A percentile compares a stretch with the other conserved stretches of the same genome.
Conservation (phyloP, 1,139 yeast genomes). For the Lodderomyces jiufengensis region DNA sequence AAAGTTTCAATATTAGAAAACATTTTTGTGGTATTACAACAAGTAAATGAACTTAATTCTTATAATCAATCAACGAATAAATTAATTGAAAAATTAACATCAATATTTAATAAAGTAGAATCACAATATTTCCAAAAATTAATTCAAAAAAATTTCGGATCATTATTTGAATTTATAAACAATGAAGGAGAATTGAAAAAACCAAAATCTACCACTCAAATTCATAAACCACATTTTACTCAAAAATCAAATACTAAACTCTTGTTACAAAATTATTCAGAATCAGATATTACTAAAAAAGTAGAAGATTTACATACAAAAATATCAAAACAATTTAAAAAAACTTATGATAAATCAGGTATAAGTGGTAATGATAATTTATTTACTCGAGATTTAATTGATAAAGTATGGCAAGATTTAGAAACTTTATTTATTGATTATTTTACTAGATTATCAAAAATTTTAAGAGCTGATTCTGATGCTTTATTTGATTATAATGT, state of each 20-base stretch:
- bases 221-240: too few relatives aligned
- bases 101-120: conserved; percentile 48
- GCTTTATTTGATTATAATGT: conserved; percentile 39
- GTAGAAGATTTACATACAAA: conserved; percentile 55
- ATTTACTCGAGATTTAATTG: conserved; percentile 46
- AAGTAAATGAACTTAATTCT: conserved; percentile 28
- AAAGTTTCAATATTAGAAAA: conserved; percentile 64
- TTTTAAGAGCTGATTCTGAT: conserved; percentile 37
- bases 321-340: conserved; percentile 54
- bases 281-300: conserved; percentile 54
- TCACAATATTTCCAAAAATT: conserved; percentile 46
- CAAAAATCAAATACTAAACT: conserved; percentile 35
- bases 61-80: conserved; percentile 17
- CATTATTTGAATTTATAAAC: conserved; percentile 59
- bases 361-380: conserved; percentile 29
- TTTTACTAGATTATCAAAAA: conserved; percentile 36
- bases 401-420: conserved; percentile 43
- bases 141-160: conserved; percentile 49
- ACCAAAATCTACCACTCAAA: too few relatives aligned
- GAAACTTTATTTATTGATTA: conserved; percentile 33
- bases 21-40: conserved; percentile 55
- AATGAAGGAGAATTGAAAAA: conserved; percentile 53
- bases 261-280: conserved; percentile 51
- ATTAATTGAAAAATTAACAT: conserved; percentile 42
- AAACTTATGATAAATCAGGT: conserved; percentile 1